Evolutionary conservation across 805 yeast species (phyloP).

Genomic region (Trichomonascus vanleenenianus): DNA sequence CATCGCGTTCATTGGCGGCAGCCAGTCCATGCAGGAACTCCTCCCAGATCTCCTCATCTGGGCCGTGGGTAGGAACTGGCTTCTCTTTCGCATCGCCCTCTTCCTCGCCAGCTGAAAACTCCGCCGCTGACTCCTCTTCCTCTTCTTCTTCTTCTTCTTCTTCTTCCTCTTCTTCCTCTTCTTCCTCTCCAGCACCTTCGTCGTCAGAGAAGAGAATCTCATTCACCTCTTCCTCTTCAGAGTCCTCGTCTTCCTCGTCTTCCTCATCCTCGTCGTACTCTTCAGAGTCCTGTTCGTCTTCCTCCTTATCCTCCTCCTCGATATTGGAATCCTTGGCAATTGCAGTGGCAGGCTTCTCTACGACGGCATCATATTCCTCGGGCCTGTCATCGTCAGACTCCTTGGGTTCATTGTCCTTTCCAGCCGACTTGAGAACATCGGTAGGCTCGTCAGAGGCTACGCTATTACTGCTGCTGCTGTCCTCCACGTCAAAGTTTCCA

Average conservation of each 20-base stretch:
- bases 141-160: slow-evolving; percentile 3
- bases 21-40: no score
- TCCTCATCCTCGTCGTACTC: slow-evolving; percentile 3
- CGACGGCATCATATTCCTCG: background rate
- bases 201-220: no score
- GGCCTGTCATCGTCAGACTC: slow-evolving; percentile 1
- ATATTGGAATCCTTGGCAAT: background rate
- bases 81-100: no score
- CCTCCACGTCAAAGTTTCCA: background rate
- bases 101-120: background rate
- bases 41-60: background rate
- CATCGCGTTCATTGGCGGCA: no score
- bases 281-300: slow-evolving; percentile 2
- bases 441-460: background rate
- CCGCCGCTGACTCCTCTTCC: background rate
- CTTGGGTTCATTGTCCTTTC: background rate
- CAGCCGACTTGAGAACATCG: background rate
- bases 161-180: background rate
- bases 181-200: background rate
- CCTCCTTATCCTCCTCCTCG: slow-evolving; percentile 1
- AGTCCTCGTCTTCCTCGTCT: slow-evolving; percentile 4
- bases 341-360: background rate
- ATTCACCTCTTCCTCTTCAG: background rate
- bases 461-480: background rate
- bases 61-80: background rate